Evolutionary conservation across 768 basidiomycete species (phyloP).

Genomic region (Lactarius akahatsu): DNA sequence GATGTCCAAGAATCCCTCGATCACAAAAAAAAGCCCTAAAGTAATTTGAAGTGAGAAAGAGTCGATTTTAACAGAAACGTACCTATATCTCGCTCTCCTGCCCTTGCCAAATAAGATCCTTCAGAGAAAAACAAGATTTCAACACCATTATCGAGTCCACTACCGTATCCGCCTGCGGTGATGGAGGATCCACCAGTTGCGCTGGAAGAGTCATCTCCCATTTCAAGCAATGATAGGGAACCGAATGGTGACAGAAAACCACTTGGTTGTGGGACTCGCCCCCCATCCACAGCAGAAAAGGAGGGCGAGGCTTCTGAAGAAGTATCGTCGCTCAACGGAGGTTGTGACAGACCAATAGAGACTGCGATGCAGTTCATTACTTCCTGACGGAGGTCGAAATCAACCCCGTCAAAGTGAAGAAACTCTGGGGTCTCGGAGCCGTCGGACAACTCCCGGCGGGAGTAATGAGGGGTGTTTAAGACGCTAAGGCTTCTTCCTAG

Average conservation of each 20-base stretch:
- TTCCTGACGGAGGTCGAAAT: slow-evolving; percentile 93
- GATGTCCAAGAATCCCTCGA: slow-evolving; percentile 95
- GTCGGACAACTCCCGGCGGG: slow-evolving; percentile 24
- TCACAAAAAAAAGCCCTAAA: slow-evolving; percentile 85
- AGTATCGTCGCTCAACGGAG: slow-evolving; percentile 67
- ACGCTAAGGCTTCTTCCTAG: slow-evolving; percentile 28
- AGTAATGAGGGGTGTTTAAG: slow-evolving; percentile 19
- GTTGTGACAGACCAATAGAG: slow-evolving; percentile 91
- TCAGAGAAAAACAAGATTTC: slow-evolving; percentile 93
- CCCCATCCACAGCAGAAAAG: slow-evolving; percentile 48
- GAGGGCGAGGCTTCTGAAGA: slow-evolving; percentile 68
- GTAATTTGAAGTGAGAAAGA: neutral
- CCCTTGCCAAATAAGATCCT: slow-evolving; percentile 80
- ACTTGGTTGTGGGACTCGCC: slow-evolving; percentile 32
- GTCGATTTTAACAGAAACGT: slow-evolving; percentile 16
- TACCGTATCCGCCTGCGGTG: slow-evolving; percentile 56
- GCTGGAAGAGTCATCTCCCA: slow-evolving; percentile 64
- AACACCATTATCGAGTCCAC: slow-evolving; percentile 91
- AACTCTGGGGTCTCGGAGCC: slow-evolving; percentile 19
- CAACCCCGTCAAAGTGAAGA: slow-evolving; percentile 49
- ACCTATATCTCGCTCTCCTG: slow-evolving; percentile 90
- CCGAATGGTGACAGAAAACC: slow-evolving; percentile 65
- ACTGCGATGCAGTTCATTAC: slow-evolving; percentile 98
- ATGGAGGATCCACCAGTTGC: slow-evolving; percentile 61
- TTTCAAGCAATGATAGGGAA: slow-evolving; percentile 69